These are phyloP conservation scores for Apium graveolens DNA, from an alignment of 129 eudicot genomes.

Conservation along the genomic window DNA sequence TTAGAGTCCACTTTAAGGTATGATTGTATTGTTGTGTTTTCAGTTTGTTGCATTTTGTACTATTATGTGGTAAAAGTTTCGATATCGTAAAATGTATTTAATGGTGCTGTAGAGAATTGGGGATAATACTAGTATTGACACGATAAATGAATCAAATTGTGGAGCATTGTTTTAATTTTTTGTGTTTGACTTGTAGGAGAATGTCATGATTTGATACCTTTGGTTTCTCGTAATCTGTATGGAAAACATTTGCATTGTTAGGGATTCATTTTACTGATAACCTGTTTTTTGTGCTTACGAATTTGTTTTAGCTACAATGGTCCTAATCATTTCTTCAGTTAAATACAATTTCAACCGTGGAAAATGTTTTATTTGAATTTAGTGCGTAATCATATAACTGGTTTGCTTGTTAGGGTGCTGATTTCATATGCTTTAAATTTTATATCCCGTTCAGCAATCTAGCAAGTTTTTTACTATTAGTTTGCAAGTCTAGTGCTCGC, in stretches of 20 bases:
- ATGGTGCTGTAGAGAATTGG: neutral
- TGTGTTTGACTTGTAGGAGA: neutral
- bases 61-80: too few species aligned
- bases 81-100: neutral
- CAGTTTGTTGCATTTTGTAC: neutral
- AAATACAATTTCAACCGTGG: neutral
- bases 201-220: neutral
- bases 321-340: neutral
- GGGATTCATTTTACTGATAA: neutral
- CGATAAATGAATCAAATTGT: neutral
- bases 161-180: neutral
- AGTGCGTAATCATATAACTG: neutral
- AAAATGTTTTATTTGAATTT: neutral
- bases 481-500: neutral
- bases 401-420: neutral
- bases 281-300: neutral
- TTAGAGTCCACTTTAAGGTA: conserved; percentile 59
- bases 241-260: neutral
- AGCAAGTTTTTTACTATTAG: neutral
- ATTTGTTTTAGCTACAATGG: neutral
- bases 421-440: neutral
- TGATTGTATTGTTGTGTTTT: neutral
- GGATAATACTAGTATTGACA: neutral
- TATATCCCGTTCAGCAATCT: neutral
- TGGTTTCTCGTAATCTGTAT: neutral